phyloP scores from a whole-genome alignment of 345 rosid genomes.

The Populus davidiana region DNA sequence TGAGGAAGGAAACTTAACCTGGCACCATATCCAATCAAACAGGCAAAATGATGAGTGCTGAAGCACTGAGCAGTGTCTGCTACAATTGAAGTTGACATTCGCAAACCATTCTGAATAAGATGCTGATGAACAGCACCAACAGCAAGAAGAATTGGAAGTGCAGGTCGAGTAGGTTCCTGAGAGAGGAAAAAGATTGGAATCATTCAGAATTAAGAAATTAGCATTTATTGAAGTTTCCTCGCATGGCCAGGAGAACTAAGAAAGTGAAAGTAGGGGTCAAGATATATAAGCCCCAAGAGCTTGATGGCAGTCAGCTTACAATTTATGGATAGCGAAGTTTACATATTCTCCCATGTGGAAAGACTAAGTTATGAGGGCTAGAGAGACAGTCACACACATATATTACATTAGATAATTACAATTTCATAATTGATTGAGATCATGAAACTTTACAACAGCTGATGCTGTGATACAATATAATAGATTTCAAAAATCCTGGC shows the following conservation, averaged over 20 bases:
- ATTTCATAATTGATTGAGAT: background rate
- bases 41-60: slow-evolving; percentile 98
- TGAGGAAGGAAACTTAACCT: slow-evolving; percentile 46
- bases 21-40: slow-evolving; percentile 98
- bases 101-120: slow-evolving; percentile 93
- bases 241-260: background rate
- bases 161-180: slow-evolving; percentile 90
- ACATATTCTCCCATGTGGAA: background rate
- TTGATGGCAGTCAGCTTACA: background rate
- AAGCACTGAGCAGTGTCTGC: slow-evolving; percentile 98
- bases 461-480: background rate
- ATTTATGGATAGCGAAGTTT: background rate
- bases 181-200: slow-evolving; percentile 14
- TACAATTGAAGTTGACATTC: slow-evolving; percentile 90
- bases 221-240: background rate
- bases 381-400: background rate
- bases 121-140: slow-evolving; percentile 99
- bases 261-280: background rate
- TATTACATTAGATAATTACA: background rate
- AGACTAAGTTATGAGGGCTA: background rate
- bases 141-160: slow-evolving; percentile 94
- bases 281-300: background rate
- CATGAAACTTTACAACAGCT: background rate
- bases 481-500: background rate
- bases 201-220: background rate